Evolutionary conservation across 345 rosid genomes (phyloP), one percentile per base, ranked within the genome.

Genomic region (Excoecaria cochinchinensis): DNA sequence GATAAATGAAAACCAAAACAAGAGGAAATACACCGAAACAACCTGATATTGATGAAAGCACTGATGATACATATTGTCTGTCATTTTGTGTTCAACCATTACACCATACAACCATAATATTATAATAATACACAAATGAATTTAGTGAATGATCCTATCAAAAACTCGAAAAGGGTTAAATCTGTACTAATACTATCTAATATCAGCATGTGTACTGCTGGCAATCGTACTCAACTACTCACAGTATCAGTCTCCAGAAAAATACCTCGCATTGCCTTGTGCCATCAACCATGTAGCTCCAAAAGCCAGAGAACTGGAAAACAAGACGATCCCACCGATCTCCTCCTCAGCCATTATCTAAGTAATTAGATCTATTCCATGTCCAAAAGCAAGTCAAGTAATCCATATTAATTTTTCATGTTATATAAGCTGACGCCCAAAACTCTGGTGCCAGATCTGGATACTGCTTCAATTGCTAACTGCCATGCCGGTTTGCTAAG

Each of bases 271-370:
- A 6, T 44, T 42, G 42, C 61, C 46, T 17, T 21, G 22, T 36
- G 53, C 1, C 46, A 36, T 47, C 57, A 76, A 69, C 48, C 39
- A 60, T 16, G 61, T 42, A 76, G 44, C 58, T 70, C 42, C 74
- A 69, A 40, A 22, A 3, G 52, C 61, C 4, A 66, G 39, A 3
- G 25, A 19, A 48, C 39, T 8, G 51, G 62, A 21, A 24, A 51
- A 47, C 38, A 48, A 24, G 11, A 12, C 39, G 10, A n/a, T 5
- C n/a, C n/a, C 8, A 17, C 52, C 50, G 5, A 25, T 62, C 13
- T 25, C 44, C n/a, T n/a, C n/a, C 16, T 46, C 65, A 55, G 8
- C 38, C 13, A 13, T 42, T 40, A 40, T 16, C 14, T 47, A n/a
- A 2, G 25, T 1, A 48, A 21, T 31, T 39, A 75, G 46, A 25